A percentile compares a stretch with the other conserved stretches of the same genome.
phyloP scores from a whole-genome alignment of 257 asterid genomes.

The Przewalskia tangutica region DNA sequence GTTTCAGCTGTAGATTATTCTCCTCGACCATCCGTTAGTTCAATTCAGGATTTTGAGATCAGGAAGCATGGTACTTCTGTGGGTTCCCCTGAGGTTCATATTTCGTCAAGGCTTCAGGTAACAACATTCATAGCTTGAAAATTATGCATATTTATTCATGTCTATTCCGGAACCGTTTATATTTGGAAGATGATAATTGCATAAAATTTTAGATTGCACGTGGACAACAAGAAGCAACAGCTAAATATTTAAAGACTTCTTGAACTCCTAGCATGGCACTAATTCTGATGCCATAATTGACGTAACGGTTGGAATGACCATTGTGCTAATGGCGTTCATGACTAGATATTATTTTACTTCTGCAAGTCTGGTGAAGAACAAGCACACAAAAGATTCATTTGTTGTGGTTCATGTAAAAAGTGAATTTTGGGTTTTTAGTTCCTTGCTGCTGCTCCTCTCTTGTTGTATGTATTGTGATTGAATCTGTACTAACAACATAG shows the following conservation, averaged over 20 bases:
- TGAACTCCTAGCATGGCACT: not conserved
- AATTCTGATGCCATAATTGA: not conserved
- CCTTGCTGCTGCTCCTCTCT: not conserved
- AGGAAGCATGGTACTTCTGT: constrained; percentile 71
- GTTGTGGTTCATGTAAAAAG: not conserved
- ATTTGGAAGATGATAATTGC: not conserved
- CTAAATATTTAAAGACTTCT: not conserved
- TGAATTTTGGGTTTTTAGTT: not conserved
- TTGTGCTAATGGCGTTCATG: not conserved
- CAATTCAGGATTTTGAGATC: constrained; percentile 68
- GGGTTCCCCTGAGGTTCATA: constrained; percentile 89
- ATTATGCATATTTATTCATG: not conserved
- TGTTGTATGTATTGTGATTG: not conserved
- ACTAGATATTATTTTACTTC: not conserved
- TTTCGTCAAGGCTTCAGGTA: constrained; percentile 86
- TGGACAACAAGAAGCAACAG: not conserved
- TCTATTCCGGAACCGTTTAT: not conserved
- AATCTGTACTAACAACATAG: not conserved
- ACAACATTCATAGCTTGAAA: not conserved
- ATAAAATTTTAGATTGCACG: not conserved
- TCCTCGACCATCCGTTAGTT: constrained; percentile 46
- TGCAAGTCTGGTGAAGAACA: not conserved
- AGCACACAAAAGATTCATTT: not conserved
- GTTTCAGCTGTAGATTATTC: constrained; percentile 62
- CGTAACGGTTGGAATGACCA: not conserved